These are phyloP conservation scores for Epichloe festucae DNA, from an alignment of 2,329 filamentous ascomycete genomes.

Conservation along the genomic window DNA sequence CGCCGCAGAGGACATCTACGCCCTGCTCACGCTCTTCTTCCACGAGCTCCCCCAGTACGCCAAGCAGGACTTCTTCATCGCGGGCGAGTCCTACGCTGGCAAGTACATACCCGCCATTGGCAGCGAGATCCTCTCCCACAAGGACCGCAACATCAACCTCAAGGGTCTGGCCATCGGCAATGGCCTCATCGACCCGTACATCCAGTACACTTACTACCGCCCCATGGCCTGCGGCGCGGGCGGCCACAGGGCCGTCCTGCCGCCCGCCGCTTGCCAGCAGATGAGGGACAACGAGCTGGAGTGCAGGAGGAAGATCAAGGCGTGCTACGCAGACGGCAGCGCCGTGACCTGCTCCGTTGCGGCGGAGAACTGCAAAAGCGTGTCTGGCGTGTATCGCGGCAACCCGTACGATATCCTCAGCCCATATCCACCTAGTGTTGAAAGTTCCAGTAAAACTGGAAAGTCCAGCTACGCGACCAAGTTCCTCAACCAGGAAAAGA, in stretches of 20 bases:
- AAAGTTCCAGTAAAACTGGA: constrained; percentile 16
- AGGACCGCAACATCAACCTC: constrained; percentile 95
- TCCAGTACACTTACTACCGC: constrained; percentile 87
- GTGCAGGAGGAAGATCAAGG: constrained; percentile 75
- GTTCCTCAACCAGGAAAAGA: constrained; percentile 71
- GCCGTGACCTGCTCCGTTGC: constrained; percentile 79
- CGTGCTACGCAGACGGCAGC: constrained; percentile 83
- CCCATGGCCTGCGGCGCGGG: constrained; percentile 96
- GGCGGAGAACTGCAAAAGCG: constrained; percentile 93
- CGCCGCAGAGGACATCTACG: constrained; percentile 94
- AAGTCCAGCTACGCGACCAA: constrained; percentile 84
- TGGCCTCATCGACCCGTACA: constrained; percentile 82
- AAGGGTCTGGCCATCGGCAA: constrained; percentile 93
- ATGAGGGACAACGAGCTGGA: constrained; percentile 89
- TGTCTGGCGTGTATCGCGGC: constrained; percentile 84
- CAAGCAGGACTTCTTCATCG: constrained; percentile 91
- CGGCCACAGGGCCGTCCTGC: constrained; percentile 78
- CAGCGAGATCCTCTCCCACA: constrained; percentile 79
- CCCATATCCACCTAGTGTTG: constrained; percentile 39
- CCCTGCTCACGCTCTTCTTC: constrained; percentile 93
- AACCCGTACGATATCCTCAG: constrained; percentile 91
- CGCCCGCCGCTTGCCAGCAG: constrained; percentile 59
- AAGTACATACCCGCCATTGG: constrained; percentile 93
- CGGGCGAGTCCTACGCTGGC: constrained; percentile 86
- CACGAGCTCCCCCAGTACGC: constrained; percentile 90